Percentiles rank a stretch among this genome's conserved stretches.
These are phyloP conservation scores for Trifolium pratense DNA, from an alignment of 306 rosid genomes.

Conservation along the genomic window DNA sequence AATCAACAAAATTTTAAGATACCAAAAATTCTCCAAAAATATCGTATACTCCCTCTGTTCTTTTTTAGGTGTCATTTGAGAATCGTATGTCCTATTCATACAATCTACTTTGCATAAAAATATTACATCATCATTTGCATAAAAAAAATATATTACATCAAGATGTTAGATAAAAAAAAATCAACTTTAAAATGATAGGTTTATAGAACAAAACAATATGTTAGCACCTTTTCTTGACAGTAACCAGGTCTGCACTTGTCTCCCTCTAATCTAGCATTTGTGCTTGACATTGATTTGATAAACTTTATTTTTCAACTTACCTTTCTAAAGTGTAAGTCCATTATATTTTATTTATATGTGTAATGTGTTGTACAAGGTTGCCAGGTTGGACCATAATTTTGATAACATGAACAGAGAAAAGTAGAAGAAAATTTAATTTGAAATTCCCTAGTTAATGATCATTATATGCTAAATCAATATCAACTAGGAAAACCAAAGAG, in stretches of 20 bases:
- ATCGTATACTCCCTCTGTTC: too few relatives aligned
- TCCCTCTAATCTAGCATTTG: not conserved
- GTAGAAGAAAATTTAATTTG: conserved; percentile 4
- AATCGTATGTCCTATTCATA: too few relatives aligned
- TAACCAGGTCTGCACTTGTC: not conserved
- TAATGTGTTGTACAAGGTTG: not conserved
- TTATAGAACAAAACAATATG: not conserved
- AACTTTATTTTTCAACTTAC: not conserved
- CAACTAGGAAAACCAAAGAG: too few relatives aligned
- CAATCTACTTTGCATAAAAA: too few relatives aligned
- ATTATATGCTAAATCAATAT: not conserved
- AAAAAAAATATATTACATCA: too few relatives aligned
- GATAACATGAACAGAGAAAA: too few relatives aligned
- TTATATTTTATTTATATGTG: not conserved
- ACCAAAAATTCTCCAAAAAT: too few relatives aligned
- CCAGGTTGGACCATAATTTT: not conserved
- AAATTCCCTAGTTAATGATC: not conserved
- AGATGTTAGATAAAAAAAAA: not conserved
- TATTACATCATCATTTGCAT: too few relatives aligned
- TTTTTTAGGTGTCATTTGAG: too few relatives aligned
- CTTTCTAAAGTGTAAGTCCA: not conserved
- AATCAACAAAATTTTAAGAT: too few relatives aligned
- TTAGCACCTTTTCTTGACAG: too few relatives aligned
- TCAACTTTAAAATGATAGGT: not conserved
- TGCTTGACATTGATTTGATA: not conserved